These are phyloP conservation scores for Trypanosomatidae sp. DNA, from an alignment of 208 protist genomes.

Conservation along the genomic window DNA sequence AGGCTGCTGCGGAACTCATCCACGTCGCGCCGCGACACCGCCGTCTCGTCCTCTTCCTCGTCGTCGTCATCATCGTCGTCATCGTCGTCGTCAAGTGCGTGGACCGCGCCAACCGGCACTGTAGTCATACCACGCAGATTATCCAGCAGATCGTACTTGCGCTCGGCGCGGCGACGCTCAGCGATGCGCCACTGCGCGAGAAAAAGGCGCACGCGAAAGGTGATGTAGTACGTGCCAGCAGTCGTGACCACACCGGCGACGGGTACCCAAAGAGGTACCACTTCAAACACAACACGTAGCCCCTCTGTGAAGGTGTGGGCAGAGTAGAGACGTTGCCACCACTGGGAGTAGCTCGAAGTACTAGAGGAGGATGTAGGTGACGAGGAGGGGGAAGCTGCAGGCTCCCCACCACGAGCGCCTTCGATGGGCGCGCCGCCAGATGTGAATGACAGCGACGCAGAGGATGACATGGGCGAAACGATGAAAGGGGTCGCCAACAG, in stretches of 20 bases:
- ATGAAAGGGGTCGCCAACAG: neutral
- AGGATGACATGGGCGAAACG: constrained; percentile 11
- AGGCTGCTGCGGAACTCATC: constrained; percentile 87
- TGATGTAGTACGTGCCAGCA: constrained; percentile 55
- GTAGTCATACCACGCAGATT: constrained; percentile 47
- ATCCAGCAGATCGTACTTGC: constrained; percentile 70
- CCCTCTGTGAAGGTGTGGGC: constrained; percentile 61
- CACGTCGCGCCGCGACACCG: constrained; percentile 74
- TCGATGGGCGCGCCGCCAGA: neutral
- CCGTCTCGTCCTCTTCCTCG: constrained; percentile 63
- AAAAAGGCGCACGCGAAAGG: constrained; percentile 71
- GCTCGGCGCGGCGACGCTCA: constrained; percentile 66
- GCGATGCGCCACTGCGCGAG: constrained; percentile 73
- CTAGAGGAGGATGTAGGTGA: constrained; percentile 5
- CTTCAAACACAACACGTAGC: constrained; percentile 41
- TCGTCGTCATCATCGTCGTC: constrained; percentile 64
- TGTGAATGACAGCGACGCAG: neutral
- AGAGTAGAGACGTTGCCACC: constrained; percentile 57
- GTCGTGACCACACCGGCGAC: constrained; percentile 40
- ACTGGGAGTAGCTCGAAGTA: constrained; percentile 14
- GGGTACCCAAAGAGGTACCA: constrained; percentile 73
- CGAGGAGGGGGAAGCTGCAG: constrained; percentile 5
- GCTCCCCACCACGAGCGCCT: neutral
- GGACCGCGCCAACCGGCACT: constrained; percentile 36
- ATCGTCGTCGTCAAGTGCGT: constrained; percentile 45